These are phyloP conservation scores for Pichia cephalocereana DNA, from an alignment of 805 yeast species.

Conservation along the genomic window DNA sequence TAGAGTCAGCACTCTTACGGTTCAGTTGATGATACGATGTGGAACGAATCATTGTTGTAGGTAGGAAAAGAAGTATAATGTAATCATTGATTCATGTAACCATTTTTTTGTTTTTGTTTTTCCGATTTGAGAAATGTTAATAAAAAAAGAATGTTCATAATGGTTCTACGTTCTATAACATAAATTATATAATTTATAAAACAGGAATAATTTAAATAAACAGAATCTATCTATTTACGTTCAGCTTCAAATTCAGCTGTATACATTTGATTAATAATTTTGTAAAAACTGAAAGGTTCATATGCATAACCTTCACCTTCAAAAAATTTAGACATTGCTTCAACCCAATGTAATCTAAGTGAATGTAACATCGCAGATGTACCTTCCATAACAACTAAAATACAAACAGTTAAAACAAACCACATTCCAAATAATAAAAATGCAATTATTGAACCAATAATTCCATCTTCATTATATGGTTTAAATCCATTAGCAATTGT, in stretches of 20 bases:
- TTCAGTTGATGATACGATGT: conserved; percentile 1
- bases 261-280: conserved; percentile 15
- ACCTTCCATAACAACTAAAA: conserved; percentile 72
- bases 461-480: conserved; percentile 37
- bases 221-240: not conserved
- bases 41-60: not conserved
- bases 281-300: conserved; percentile 49
- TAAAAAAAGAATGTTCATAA: too few species aligned
- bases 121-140: not conserved
- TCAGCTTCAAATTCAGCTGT: conserved; percentile 7
- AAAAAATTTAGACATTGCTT: conserved; percentile 71
- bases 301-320: conserved; percentile 69
- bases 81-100: not conserved
- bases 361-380: conserved; percentile 80
- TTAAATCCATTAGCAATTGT: conserved; percentile 54
- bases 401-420: conserved; percentile 61
- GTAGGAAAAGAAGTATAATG: not conserved
- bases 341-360: conserved; percentile 74
- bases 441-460: conserved; percentile 46
- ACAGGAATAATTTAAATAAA: too few species aligned
- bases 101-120: not conserved
- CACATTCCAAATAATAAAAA: conserved; percentile 63
- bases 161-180: too few species aligned
- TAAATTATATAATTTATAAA: too few species aligned
- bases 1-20: not conserved